phyloP scores from a whole-genome alignment of 257 asterid species.

The Eucommia ulmoides region DNA sequence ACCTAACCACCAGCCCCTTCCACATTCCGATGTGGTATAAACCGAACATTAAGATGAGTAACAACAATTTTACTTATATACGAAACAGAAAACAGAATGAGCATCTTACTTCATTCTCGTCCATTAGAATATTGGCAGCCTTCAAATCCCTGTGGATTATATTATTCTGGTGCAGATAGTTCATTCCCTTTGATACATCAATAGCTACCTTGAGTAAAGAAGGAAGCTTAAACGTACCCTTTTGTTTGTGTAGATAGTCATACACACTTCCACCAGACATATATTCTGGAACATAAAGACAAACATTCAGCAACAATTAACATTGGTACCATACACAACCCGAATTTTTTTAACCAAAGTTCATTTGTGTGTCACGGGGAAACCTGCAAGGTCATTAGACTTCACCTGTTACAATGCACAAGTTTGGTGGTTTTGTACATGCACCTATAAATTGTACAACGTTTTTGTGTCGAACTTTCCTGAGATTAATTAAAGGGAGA shows the following conservation, averaged over 20 bases:
- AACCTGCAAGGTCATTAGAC: neutral
- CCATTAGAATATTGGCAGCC: conserved; percentile 97
- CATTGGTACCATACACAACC: too few species aligned
- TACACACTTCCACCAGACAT: conserved; percentile 98
- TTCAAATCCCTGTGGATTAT: conserved; percentile 94
- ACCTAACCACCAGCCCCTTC: too few species aligned
- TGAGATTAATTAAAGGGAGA: conserved; percentile 30
- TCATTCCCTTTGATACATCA: conserved; percentile 96
- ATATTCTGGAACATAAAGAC: conserved; percentile 31
- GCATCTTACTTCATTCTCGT: conserved; percentile 75
- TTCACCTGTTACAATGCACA: conserved; percentile 95
- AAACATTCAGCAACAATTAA: neutral
- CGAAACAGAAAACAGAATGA: too few species aligned
- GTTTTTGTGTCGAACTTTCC: conserved; percentile 93
- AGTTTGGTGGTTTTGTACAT: conserved; percentile 80
- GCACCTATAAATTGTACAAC: conserved; percentile 98
- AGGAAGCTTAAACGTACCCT: conserved; percentile 84
- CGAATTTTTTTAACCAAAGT: too few species aligned
- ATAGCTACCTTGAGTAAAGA: conserved; percentile 79
- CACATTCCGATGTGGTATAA: too few species aligned
- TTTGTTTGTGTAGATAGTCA: conserved; percentile 89
- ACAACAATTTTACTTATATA: too few species aligned
- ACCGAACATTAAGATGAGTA: too few species aligned
- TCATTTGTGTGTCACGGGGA: too few species aligned
- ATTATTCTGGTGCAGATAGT: conserved; percentile 93